Evolutionary conservation across 2,329 filamentous ascomycete genomes (phyloP).

Genomic region (Exutisphaerella laricina): DNA sequence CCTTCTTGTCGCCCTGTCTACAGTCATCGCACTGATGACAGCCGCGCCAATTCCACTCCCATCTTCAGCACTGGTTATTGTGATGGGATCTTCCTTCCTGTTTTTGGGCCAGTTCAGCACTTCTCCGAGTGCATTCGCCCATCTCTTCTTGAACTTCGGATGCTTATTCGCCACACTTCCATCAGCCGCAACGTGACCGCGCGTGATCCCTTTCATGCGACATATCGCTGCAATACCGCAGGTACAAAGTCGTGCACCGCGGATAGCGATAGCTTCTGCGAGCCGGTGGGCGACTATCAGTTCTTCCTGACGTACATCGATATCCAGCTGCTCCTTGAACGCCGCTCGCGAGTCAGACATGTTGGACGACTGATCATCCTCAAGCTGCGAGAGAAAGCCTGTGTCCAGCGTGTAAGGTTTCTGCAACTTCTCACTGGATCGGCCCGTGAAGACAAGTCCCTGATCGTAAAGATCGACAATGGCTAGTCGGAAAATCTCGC

Average conservation of each 20-base stretch:
- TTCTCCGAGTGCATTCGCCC: slow-evolving; percentile 38
- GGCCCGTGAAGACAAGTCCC: slow-evolving; percentile 68
- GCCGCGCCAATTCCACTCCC: slow-evolving; percentile 39
- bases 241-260: slow-evolving; percentile 35
- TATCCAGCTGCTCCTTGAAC: slow-evolving; percentile 24
- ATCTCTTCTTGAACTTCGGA: slow-evolving; percentile 38
- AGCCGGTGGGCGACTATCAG: slow-evolving; percentile 28
- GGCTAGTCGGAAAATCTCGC: slow-evolving; percentile 87
- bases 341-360: slow-evolving; percentile 22
- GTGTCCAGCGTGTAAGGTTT: slow-evolving; percentile 83
- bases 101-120: slow-evolving; percentile 34
- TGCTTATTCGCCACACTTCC: slow-evolving; percentile 39
- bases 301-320: slow-evolving; percentile 26
- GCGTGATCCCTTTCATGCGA: slow-evolving; percentile 28
- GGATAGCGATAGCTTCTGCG: slow-evolving; percentile 32
- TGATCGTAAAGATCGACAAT: slow-evolving; percentile 77
- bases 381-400: slow-evolving; percentile 82
- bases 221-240: slow-evolving; percentile 38
- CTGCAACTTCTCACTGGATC: slow-evolving; percentile 69
- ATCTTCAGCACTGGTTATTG: slow-evolving; percentile 38
- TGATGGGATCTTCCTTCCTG: slow-evolving; percentile 32
- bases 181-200: slow-evolving; percentile 37
- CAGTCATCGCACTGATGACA: slow-evolving; percentile 31
- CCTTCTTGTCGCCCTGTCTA: slow-evolving; percentile 24
- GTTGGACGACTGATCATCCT: slow-evolving; percentile 50